A percentile compares a stretch with the other conserved stretches of the same genome.
Conservation (phyloP, 768 basidiomycete species). For the Cystofilobasidium ferigula region DNA sequence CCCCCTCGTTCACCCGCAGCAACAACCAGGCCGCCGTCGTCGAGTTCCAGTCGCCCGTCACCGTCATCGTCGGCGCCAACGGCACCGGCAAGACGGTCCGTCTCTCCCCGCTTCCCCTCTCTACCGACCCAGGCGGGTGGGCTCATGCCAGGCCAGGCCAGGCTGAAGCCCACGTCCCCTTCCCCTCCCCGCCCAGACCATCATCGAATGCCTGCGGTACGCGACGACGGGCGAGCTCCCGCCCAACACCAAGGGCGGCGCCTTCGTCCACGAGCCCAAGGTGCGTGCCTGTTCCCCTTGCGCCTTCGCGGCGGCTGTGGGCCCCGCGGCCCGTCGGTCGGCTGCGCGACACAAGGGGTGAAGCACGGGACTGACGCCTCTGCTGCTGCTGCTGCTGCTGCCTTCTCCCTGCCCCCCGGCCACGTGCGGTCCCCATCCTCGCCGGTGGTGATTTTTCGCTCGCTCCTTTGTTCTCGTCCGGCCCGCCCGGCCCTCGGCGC, state of each 20-base stretch:
- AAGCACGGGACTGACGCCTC: no score
- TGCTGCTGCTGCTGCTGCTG: no score
- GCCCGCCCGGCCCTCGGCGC: no score
- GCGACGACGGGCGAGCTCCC: constrained; percentile 97
- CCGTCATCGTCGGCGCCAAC: constrained; percentile 97
- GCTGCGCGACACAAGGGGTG: no score
- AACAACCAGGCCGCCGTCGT: constrained; percentile 87
- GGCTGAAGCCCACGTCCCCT: background rate
- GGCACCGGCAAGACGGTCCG: constrained; percentile 85
- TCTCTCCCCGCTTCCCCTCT: background rate
- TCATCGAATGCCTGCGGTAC: constrained; percentile 99
- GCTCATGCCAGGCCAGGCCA: background rate
- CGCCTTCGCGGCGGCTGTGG: background rate
- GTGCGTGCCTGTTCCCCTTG: constrained; percentile 23
- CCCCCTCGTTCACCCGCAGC: constrained; percentile 52
- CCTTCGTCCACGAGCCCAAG: constrained; percentile 95
- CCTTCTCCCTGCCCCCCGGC: no score
- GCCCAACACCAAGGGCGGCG: constrained; percentile 94
- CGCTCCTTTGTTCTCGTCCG: no score
- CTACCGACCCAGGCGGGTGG: background rate
- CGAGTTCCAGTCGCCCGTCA: constrained; percentile 93
- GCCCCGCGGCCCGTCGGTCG: no score
- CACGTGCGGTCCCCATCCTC: no score
- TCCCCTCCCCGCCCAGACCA: constrained; percentile 46
- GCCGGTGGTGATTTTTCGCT: no score